phyloP scores from a whole-genome alignment of 352 stramenopile genomes.

The Phytophthora pluvialis region DNA sequence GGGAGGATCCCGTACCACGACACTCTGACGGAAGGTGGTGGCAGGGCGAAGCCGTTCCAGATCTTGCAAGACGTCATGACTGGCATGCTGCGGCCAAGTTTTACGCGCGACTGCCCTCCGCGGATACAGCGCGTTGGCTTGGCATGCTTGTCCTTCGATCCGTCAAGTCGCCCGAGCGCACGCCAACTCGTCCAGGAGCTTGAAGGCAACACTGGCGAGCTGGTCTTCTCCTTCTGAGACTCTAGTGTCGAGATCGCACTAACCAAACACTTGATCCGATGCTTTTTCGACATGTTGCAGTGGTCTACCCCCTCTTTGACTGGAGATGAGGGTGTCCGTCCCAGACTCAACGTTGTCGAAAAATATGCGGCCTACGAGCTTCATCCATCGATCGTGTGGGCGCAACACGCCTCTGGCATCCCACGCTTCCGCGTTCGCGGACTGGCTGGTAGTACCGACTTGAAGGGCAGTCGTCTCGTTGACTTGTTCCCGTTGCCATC shows the following conservation, averaged over 20 bases:
- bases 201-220: slow-evolving; percentile 1
- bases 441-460: too few relatives aligned
- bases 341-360: too few relatives aligned
- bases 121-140: slow-evolving; percentile 35
- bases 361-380: neutral
- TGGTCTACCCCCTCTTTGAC: too few relatives aligned
- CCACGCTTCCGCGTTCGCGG: neutral
- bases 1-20: slow-evolving; percentile 34
- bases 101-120: slow-evolving; percentile 45
- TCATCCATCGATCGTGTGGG: neutral
- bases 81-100: slow-evolving; percentile 46
- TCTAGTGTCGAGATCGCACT: neutral
- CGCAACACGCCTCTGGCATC: neutral
- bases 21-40: slow-evolving; percentile 17
- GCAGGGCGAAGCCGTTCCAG: slow-evolving; percentile 35
- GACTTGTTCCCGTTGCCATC: neutral
- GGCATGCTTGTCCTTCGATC: slow-evolving; percentile 36
- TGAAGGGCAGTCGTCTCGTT: neutral
- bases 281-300: too few relatives aligned
- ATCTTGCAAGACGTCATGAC: slow-evolving; percentile 49
- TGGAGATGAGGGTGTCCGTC: too few relatives aligned
- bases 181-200: slow-evolving; percentile 36
- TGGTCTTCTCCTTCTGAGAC: neutral
- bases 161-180: slow-evolving; percentile 36
- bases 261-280: too few relatives aligned